Evolutionary conservation across 306 rosid species (phyloP), one percentile per base, ranked within the genome.

Genomic region (Neltuma alba): DNA sequence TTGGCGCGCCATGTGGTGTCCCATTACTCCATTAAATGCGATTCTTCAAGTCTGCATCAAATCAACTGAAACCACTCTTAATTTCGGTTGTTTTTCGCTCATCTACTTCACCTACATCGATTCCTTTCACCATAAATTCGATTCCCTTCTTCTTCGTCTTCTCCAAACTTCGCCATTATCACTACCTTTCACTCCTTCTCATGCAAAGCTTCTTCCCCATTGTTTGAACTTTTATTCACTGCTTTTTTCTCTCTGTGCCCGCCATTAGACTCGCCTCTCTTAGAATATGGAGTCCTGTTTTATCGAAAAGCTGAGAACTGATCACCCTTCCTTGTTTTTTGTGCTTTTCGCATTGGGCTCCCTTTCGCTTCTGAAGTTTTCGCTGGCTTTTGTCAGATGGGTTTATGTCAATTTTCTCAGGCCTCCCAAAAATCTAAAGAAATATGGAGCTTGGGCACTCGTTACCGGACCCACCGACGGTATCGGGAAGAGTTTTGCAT

Each of bases 401-500:
- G 85, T 83, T 61, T 93, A 85, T 70, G 97, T 88, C 80, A 91
- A 88, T 86, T 91, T 91, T 63, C 94, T 93, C 76, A 76, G 98
- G 27, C 84, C 91, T 0, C 77, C 91, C 57, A 93, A 89, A 63
- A 85, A 91, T 40, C 97, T 93, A 60, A 86, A 47, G 70, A 86
- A 83, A 40, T 91, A 89, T 62, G 98, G 98, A 58, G 86, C 98
- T 42, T 91, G 97, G 98, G 97, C 94, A 0, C 66, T 93, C 25
- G 88, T 93, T 2, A 91, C 97, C 0, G 94, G 95, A 11, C 92
- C 95, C 72, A 89, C 97, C 27, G 94, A 90, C 30, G 97, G 97
- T 60, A 87, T 93, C 47, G 98, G 98, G 30, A 93, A 87, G 42
- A 88, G 85, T 80, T 93, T 91, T 68, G 94, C 97, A 1, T 93